Percentiles rank a stretch among this genome's conserved stretches.
Conservation (phyloP, 2,329 filamentous ascomycete species). For the Scytalidium lignicola region DNA sequence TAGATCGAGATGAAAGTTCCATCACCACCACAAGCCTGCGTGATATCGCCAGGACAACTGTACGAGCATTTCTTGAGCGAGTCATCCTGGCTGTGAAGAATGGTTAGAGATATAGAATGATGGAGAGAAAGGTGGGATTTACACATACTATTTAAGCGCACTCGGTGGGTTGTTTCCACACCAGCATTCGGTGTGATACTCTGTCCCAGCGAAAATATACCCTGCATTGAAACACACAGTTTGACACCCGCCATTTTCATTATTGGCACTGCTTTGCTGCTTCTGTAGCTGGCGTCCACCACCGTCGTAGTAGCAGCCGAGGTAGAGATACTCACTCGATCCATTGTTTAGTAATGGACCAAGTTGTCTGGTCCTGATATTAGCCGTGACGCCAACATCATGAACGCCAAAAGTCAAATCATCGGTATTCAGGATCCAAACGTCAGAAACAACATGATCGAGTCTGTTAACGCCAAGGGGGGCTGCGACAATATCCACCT, state of each 20-base stretch:
- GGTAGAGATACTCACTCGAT: slow-evolving; percentile 27
- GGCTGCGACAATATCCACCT: slow-evolving; percentile 27
- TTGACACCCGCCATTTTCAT: slow-evolving; percentile 32
- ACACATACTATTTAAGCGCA: slow-evolving; percentile 16
- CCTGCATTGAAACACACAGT: slow-evolving; percentile 23
- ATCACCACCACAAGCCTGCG: slow-evolving; percentile 28
- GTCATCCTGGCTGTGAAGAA: slow-evolving; percentile 13
- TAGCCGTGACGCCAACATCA: slow-evolving; percentile 29
- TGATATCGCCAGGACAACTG: slow-evolving; percentile 24
- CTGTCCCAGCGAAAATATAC: slow-evolving; percentile 30
- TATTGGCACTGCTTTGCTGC: slow-evolving; percentile 24
- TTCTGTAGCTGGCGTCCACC: slow-evolving; percentile 29
- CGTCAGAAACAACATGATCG: slow-evolving; percentile 22
- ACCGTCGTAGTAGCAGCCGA: slow-evolving; percentile 36
- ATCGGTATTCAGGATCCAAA: slow-evolving; percentile 37
- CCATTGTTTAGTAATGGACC: slow-evolving; percentile 31
- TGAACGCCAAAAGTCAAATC: slow-evolving; percentile 35
- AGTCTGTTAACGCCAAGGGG: slow-evolving; percentile 27
- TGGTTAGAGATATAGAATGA: slow-evolving; percentile 2
- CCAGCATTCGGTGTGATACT: slow-evolving; percentile 29
- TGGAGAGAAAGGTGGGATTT: not conserved
- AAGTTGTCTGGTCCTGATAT: slow-evolving; percentile 28
- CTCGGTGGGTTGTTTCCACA: slow-evolving; percentile 24
- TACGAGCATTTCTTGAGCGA: slow-evolving; percentile 24
- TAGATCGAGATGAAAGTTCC: slow-evolving; percentile 29